Evolutionary conservation across 176 grass and related monocot species (phyloP).

Genomic region (Thalia dealbata): DNA sequence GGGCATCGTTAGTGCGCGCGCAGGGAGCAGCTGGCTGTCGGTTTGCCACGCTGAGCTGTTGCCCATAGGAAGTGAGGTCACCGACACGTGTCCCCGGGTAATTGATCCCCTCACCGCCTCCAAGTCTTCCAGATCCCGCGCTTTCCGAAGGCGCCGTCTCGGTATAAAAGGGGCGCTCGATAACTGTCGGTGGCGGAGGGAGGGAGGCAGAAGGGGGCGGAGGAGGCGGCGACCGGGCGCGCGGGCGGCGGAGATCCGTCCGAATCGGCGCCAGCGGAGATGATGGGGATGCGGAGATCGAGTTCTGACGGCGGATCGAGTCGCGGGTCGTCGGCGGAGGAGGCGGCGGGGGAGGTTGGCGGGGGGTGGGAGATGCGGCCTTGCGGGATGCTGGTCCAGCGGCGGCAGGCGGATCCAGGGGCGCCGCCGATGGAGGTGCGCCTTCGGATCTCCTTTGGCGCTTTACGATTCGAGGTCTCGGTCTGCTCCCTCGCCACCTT

Average conservation of each 20-base stretch:
- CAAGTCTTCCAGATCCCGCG: conserved; percentile 7
- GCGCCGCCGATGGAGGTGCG: conserved; percentile 48
- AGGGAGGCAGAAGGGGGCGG: background rate
- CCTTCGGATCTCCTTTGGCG: conserved; percentile 53
- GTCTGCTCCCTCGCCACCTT: conserved; percentile 80
- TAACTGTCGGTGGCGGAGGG: background rate
- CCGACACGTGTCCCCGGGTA: background rate
- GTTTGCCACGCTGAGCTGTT: background rate
- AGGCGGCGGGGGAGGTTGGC: conserved; percentile 27
- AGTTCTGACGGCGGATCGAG: conserved; percentile 84
- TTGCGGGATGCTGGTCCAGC: conserved; percentile 79
- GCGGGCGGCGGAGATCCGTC: background rate
- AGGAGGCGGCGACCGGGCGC: too few relatives aligned
- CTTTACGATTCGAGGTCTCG: conserved; percentile 45
- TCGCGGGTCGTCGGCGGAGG: conserved; percentile 73
- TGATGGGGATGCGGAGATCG: conserved; percentile 64
- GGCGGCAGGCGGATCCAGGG: conserved; percentile 20
- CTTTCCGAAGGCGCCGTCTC: background rate
- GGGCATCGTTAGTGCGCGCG: background rate
- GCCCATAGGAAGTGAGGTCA: background rate
- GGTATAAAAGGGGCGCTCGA: background rate
- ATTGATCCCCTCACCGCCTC: background rate
- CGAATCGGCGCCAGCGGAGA: conserved; percentile 24
- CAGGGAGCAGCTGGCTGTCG: background rate
- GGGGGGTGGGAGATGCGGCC: conserved; percentile 67